These are phyloP conservation scores for Mycena vitilis DNA, from an alignment of 768 basidiomycete species.

Conservation along the genomic window DNA sequence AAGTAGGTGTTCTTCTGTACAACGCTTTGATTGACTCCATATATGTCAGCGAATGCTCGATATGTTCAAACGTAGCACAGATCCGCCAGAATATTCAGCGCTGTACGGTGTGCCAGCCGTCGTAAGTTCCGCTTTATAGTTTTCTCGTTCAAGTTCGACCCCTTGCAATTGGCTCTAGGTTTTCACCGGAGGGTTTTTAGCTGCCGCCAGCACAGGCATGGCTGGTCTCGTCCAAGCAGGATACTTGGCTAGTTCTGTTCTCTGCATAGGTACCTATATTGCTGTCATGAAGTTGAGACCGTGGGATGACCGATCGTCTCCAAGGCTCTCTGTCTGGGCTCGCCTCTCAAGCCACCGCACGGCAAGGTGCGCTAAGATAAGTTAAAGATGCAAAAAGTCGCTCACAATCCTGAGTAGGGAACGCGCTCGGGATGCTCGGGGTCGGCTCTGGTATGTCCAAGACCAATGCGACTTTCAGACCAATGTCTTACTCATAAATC, in stretches of 20 bases:
- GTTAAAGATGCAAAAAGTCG: not conserved
- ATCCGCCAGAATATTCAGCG: constrained; percentile 91
- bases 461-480: no score
- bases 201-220: constrained; percentile 80
- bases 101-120: constrained; percentile 83
- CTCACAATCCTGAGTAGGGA: constrained; percentile 43
- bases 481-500: no score
- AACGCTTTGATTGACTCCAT: not conserved
- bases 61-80: constrained; percentile 90
- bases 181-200: constrained; percentile 86
- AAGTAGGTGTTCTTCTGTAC: constrained; percentile 6
- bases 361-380: constrained; percentile 63
- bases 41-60: constrained; percentile 80
- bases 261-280: constrained; percentile 75
- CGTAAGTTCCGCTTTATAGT: constrained; percentile 29
- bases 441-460: constrained; percentile 57
- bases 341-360: constrained; percentile 82
- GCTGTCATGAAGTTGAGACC: not conserved
- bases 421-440: constrained; percentile 87
- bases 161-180: constrained; percentile 41
- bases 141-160: no score
- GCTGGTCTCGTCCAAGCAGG: constrained; percentile 87
- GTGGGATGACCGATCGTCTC: constrained; percentile 7
- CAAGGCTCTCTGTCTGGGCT: constrained; percentile 85
- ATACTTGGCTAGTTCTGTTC: constrained; percentile 85